Base-by-base conservation (phyloP, 768 basidiomycete genomes). In the Termitomyces sp. region DNA sequence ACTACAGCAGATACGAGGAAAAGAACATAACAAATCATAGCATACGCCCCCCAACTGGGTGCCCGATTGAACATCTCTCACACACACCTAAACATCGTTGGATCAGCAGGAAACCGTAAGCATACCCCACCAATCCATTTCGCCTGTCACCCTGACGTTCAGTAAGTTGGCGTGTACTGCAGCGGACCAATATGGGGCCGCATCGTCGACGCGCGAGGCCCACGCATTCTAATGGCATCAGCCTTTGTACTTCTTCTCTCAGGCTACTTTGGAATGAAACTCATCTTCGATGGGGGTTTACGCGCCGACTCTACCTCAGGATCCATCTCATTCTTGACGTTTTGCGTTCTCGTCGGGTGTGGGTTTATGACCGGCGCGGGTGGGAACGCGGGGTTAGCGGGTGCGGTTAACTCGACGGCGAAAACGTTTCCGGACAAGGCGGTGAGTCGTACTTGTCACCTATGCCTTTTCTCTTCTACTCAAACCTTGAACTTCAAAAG, bases 11-110 rank as follows among this genome's bases (percentile, higher is more conserved):
- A 4, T 9, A 4, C 3, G 3, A 29, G 9, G 9, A 29, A 3
- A 29, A 29, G 5, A 29, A 23, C 55, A n/a, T 12, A 53, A 49
- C 10, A 15, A 39, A 15, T 46, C 40, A 23, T 51, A 86, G 93
- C 91, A 18, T 97, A 94, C 66, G 84, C 89, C 1, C 93, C 94
- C 0, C 93, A 96, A 66, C 79, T 96, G 5, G 90, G 89, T 1
- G 71, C 84, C n/a, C 81, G 84, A 38, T 79, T 96, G 16, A 74
- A 78, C 43, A 81, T 95, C 48, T 80, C 82, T 3, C 89, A 94
- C 52, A 95, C 93, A 0, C 83, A 89, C 54, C 74, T 92, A 33
- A 95, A 96, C 61, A 67, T 94, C 33, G 80, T 95, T 16, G 92
- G 83, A 15, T 73, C 89, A n/a, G 87, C 85, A 1, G 88, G 84